A percentile compares a stretch with the other conserved stretches of the same genome.
phyloP scores from a whole-genome alignment of 2,329 filamentous ascomycete genomes.

The Anisogramma anomala region DNA sequence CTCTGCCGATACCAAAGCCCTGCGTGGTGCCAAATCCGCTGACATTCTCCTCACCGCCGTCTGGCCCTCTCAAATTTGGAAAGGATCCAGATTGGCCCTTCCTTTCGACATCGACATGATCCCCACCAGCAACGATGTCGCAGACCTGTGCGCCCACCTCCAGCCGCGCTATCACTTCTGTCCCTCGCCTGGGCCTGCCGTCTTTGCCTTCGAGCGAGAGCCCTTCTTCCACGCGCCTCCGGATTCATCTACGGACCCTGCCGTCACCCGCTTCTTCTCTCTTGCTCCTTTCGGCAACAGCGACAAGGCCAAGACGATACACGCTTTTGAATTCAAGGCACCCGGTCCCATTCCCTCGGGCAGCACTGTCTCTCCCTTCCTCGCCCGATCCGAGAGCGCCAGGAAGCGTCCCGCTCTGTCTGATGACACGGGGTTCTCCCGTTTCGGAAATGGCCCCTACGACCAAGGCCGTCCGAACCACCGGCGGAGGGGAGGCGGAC shows the following conservation, averaged over 20 bases:
- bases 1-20: conserved; percentile 59
- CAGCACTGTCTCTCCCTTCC: conserved; percentile 65
- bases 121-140: conserved; percentile 52
- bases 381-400: conserved; percentile 25
- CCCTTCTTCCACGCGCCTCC: conserved; percentile 65
- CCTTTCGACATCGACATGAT: conserved; percentile 40
- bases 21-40: conserved; percentile 64
- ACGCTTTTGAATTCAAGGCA: conserved; percentile 59
- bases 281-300: conserved; percentile 67
- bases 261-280: conserved; percentile 80
- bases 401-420: conserved; percentile 44
- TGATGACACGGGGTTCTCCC: conserved; percentile 36
- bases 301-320: conserved; percentile 68
- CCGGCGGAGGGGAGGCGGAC: conserved; percentile 33
- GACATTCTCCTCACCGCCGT: conserved; percentile 80
- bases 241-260: conserved; percentile 25
- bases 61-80: conserved; percentile 69
- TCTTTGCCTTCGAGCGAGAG: conserved; percentile 78
- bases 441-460: conserved; percentile 40
- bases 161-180: conserved; percentile 92
- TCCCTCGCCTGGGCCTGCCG: conserved; percentile 46
- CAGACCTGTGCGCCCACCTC: conserved; percentile 64
- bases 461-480: conserved; percentile 24
- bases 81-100: conserved; percentile 53
- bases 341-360: conserved; percentile 53